These are phyloP conservation scores for Brassica balearica DNA, from an alignment of 441 rosid genomes.

Conservation along the genomic window DNA sequence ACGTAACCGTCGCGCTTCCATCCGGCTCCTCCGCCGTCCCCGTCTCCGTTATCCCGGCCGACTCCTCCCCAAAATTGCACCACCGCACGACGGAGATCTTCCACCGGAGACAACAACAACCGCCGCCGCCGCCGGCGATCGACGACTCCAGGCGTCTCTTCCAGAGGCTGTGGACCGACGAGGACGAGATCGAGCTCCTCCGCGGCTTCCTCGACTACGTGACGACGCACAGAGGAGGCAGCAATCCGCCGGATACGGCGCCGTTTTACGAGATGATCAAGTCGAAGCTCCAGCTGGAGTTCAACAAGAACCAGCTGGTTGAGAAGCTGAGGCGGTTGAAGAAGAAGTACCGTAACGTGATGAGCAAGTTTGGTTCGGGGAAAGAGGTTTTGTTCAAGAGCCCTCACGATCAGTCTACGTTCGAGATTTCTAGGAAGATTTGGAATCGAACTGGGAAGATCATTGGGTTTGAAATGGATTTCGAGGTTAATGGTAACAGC, in stretches of 20 bases:
- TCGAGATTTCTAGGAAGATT: conserved; percentile 94
- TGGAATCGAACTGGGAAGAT: conserved; percentile 63
- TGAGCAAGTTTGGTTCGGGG: conserved; percentile 75
- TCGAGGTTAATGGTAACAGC: conserved; percentile 52
- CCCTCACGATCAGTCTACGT: conserved; percentile 91
- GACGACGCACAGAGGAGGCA: conserved; percentile 49
- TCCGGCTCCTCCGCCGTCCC: conserved; percentile 45
- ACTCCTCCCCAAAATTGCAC: conserved; percentile 58
- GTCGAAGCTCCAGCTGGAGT: conserved; percentile 91
- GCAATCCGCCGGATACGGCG: conserved; percentile 82
- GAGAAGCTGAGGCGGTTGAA: conserved; percentile 92
- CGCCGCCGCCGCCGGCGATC: conserved; percentile 43
- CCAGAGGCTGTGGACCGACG: conserved; percentile 97
- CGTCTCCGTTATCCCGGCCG: conserved; percentile 43
- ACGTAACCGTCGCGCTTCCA: conserved; percentile 58
- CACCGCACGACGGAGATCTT: conserved; percentile 53
- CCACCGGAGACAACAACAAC: conserved; percentile 43
- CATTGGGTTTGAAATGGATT: conserved; percentile 63
- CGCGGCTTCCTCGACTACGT: conserved; percentile 89
- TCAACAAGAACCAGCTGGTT: conserved; percentile 93
- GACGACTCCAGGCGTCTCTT: conserved; percentile 84
- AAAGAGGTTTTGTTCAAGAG: conserved; percentile 85
- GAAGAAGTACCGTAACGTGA: conserved; percentile 88
- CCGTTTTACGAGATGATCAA: conserved; percentile 91
- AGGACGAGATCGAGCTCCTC: conserved; percentile 97